Conservation (phyloP, 2,329 filamentous ascomycete species). For the Akanthomyces uredinophilus region DNA sequence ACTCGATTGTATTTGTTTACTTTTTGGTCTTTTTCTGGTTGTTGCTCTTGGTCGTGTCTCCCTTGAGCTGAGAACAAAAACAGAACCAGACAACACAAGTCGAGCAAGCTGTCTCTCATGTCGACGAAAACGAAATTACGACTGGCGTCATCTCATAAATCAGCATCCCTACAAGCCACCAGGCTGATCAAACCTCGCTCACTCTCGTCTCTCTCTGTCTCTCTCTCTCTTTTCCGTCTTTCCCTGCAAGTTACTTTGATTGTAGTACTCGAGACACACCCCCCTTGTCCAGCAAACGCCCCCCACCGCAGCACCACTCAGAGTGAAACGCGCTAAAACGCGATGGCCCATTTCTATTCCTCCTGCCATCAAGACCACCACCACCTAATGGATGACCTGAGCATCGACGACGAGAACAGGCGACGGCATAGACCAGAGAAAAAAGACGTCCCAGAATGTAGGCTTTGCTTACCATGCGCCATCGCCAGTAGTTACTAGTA, state of each 20-base stretch:
- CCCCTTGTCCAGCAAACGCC: not conserved
- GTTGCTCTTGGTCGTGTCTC: not conserved
- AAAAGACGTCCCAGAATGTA: no score
- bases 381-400: no score
- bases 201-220: not conserved
- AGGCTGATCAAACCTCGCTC: not conserved
- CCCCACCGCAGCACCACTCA: not conserved
- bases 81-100: not conserved
- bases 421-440: no score
- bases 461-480: not conserved
- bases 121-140: conserved; percentile 8
- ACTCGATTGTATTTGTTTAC: not conserved
- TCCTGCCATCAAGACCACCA: not conserved
- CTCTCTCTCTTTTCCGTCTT: not conserved
- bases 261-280: not conserved
- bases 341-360: not conserved
- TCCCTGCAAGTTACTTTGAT: not conserved
- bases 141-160: conserved; percentile 11
- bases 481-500: no score
- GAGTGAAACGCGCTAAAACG: conserved; percentile 13
- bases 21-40: not conserved
- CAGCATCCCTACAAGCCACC: not conserved
- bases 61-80: not conserved
- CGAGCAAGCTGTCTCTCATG: not conserved
- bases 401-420: no score